phyloP scores from a whole-genome alignment of 441 rosid species.

The Mallotus japonicus region DNA sequence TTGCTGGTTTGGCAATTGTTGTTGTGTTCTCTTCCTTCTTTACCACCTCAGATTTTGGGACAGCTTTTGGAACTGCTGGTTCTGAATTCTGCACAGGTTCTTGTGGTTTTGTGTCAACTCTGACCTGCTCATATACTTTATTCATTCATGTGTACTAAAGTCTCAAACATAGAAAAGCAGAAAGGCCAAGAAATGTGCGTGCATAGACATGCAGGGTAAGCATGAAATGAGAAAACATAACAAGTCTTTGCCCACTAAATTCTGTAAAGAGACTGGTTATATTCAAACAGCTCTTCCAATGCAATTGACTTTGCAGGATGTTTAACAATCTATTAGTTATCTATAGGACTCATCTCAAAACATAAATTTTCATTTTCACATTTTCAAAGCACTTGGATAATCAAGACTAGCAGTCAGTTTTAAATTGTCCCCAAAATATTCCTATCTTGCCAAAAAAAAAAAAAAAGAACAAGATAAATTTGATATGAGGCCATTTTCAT shows the following conservation, averaged over 20 bases:
- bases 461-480: neutral
- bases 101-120: slow-evolving; percentile 24
- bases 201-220: neutral
- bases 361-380: neutral
- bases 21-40: slow-evolving; percentile 27
- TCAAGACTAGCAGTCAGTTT: neutral
- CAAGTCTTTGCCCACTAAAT: no score
- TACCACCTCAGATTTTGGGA: slow-evolving; percentile 25
- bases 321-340: neutral
- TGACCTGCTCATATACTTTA: slow-evolving; percentile 32
- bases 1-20: slow-evolving; percentile 28
- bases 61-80: slow-evolving; percentile 30
- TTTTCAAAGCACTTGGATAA: neutral
- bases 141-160: neutral
- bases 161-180: neutral
- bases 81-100: slow-evolving; percentile 32
- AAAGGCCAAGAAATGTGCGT: neutral
- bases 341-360: neutral
- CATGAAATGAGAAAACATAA: neutral
- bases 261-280: no score
- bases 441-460: neutral
- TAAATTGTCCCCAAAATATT: neutral
- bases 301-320: neutral
- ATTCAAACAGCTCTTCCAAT: no score
- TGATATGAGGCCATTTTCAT: neutral